Evolutionary conservation across 2,329 filamentous ascomycete species (phyloP).

Genomic region (Penicillium sclerotigenum): DNA sequence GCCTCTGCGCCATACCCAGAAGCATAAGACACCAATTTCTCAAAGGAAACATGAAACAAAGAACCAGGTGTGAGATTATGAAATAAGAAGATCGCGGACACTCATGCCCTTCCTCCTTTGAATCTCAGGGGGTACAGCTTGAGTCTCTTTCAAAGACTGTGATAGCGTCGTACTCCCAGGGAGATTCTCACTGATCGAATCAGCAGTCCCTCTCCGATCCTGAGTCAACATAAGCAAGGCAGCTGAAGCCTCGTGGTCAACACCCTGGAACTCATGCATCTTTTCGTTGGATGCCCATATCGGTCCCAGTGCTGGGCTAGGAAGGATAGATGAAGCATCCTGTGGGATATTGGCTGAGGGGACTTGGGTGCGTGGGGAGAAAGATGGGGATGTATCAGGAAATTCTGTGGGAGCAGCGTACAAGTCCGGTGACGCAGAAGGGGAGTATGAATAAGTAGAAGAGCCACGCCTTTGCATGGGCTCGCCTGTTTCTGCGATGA

Average conservation of each 20-base stretch:
- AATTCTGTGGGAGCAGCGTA: constrained; percentile 21
- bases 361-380: constrained; percentile 32
- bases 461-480: constrained; percentile 10
- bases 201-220: constrained; percentile 60
- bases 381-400: constrained; percentile 31
- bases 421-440: constrained; percentile 38
- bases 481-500: constrained; percentile 23
- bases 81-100: constrained; percentile 54
- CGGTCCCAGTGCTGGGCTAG: constrained; percentile 37
- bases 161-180: neutral
- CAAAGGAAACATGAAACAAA: constrained; percentile 3
- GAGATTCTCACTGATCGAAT: constrained; percentile 30
- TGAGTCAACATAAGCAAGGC: constrained; percentile 84
- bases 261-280: constrained; percentile 23
- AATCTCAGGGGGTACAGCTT: constrained; percentile 11
- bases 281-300: constrained; percentile 22
- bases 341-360: constrained; percentile 19
- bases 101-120: constrained; percentile 51
- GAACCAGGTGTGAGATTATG: constrained; percentile 28
- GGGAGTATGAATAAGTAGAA: constrained; percentile 31
- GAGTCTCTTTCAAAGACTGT: constrained; percentile 5
- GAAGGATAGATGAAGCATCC: constrained; percentile 34
- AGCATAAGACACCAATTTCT: neutral
- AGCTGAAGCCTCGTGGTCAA: constrained; percentile 78
- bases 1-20: neutral